Percentiles rank a stretch among this genome's conserved stretches.
These are phyloP conservation scores for Cucurbita argyrosperma DNA, from an alignment of 306 rosid species.

Conservation along the genomic window DNA sequence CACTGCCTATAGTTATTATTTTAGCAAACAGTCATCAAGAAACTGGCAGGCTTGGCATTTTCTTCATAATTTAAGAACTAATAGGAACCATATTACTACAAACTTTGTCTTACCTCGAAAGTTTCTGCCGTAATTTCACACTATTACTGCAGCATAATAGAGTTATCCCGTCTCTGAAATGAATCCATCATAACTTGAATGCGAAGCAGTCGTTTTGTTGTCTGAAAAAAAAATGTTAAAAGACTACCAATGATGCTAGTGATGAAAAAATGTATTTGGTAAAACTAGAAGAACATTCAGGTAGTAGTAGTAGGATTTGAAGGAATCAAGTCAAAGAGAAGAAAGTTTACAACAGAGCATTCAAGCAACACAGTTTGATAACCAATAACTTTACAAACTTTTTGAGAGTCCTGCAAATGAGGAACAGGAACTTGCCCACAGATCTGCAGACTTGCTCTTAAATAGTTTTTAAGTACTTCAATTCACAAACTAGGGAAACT, in stretches of 20 bases:
- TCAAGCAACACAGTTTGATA: slow-evolving; percentile 23
- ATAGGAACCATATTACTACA: not conserved
- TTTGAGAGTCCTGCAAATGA: slow-evolving; percentile 15
- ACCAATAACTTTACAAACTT: slow-evolving; percentile 28
- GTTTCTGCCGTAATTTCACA: not conserved
- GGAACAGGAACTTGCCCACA: slow-evolving; percentile 20
- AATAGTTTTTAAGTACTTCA: slow-evolving; percentile 11
- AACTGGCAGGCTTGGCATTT: slow-evolving; percentile 1
- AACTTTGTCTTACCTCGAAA: not conserved
- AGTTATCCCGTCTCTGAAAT: not conserved
- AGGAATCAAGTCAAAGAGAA: not conserved
- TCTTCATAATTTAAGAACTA: not conserved
- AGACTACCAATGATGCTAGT: not conserved
- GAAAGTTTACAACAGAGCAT: slow-evolving; percentile 5
- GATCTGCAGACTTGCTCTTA: not conserved
- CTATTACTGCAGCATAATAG: not conserved
- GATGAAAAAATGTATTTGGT: not conserved
- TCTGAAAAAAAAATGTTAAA: not conserved
- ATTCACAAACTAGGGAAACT: slow-evolving; percentile 16
- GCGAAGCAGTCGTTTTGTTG: not conserved
- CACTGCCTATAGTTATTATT: slow-evolving; percentile 9
- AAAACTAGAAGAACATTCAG: not conserved
- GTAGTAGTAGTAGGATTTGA: not conserved
- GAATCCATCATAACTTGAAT: not conserved
- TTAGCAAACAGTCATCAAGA: slow-evolving; percentile 3